phyloP scores from a whole-genome alignment of 768 basidiomycete species.

The Austroboletus festivus region DNA sequence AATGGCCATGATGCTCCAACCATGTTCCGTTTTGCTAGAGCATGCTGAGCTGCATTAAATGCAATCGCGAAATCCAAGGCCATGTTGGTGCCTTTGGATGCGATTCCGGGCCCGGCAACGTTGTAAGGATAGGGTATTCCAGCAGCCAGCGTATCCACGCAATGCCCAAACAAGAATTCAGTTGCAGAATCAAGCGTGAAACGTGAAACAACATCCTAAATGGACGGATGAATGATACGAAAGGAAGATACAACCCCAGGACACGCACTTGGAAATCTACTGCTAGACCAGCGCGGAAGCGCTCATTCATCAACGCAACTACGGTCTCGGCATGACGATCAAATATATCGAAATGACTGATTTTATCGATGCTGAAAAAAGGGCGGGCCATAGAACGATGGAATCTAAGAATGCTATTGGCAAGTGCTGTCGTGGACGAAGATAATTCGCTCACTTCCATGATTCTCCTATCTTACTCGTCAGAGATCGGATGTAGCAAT shows the following conservation, averaged over 20 bases:
- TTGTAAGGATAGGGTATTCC: constrained; percentile 53
- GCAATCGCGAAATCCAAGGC: constrained; percentile 47
- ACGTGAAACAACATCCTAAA: constrained; percentile 53
- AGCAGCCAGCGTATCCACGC: constrained; percentile 50
- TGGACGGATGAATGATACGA: not conserved
- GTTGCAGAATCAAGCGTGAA: constrained; percentile 68
- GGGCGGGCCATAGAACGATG: constrained; percentile 63
- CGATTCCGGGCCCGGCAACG: constrained; percentile 16
- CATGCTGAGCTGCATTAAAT: constrained; percentile 46
- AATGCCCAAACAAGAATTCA: constrained; percentile 62
- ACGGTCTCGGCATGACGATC: constrained; percentile 49
- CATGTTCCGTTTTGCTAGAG: constrained; percentile 38
- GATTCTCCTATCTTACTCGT: constrained; percentile 45
- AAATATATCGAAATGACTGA: constrained; percentile 60
- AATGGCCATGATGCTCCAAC: constrained; percentile 51
- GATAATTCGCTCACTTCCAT: constrained; percentile 57
- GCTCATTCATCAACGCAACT: constrained; percentile 43
- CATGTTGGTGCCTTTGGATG: constrained; percentile 24
- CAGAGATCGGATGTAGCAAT: not conserved
- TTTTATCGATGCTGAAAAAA: constrained; percentile 56
- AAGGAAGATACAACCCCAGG: not conserved
- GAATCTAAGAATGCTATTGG: constrained; percentile 35
- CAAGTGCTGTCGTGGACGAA: not conserved
- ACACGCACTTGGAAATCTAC: constrained; percentile 56
- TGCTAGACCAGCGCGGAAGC: constrained; percentile 47